Percentiles rank a stretch among this genome's conserved stretches.
Conservation (phyloP, 1,139 yeast genomes). For the Candida tetrigidarum region DNA sequence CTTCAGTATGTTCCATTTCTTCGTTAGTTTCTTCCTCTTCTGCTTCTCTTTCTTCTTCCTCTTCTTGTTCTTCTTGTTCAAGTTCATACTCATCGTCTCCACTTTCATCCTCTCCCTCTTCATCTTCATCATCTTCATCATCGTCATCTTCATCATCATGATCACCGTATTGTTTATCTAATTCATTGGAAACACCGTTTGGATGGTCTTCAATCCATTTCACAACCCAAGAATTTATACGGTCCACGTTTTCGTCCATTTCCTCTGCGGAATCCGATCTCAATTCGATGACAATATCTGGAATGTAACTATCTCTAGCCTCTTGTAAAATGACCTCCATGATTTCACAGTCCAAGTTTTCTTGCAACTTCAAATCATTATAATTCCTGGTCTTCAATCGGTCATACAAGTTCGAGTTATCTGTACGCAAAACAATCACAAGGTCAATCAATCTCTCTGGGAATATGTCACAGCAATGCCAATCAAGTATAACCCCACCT, state of each 20-base stretch:
- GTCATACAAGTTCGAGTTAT: constrained; percentile 72
- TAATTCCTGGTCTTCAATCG: constrained; percentile 77
- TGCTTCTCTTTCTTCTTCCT: constrained; percentile 11
- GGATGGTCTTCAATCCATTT: constrained; percentile 64
- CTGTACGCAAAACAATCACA: constrained; percentile 85
- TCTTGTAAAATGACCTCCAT: constrained; percentile 92
- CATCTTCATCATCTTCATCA: constrained; percentile 9
- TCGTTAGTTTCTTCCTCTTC: constrained; percentile 15
- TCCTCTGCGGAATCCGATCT: constrained; percentile 73
- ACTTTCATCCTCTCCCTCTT: constrained; percentile 9
- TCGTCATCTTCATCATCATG: constrained; percentile 13
- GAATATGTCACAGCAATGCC: constrained; percentile 97
- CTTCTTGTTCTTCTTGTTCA: constrained; percentile 12
- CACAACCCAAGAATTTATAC: constrained; percentile 74
- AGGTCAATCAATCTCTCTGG: constrained; percentile 93
- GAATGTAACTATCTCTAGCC: constrained; percentile 80
- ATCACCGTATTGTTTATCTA: constrained; percentile 20
- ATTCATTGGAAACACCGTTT: constrained; percentile 41
- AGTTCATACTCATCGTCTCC: constrained; percentile 12
- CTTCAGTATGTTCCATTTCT: constrained; percentile 16
- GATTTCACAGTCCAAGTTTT: constrained; percentile 94
- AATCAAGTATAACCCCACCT: constrained; percentile 90
- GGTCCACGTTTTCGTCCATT: constrained; percentile 76
- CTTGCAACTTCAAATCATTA: constrained; percentile 79
- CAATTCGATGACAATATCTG: constrained; percentile 81